A percentile compares a stretch with the other conserved stretches of the same genome.
Conservation (phyloP, 176 grass and related monocot genomes). For the Triticum urartu region DNA sequence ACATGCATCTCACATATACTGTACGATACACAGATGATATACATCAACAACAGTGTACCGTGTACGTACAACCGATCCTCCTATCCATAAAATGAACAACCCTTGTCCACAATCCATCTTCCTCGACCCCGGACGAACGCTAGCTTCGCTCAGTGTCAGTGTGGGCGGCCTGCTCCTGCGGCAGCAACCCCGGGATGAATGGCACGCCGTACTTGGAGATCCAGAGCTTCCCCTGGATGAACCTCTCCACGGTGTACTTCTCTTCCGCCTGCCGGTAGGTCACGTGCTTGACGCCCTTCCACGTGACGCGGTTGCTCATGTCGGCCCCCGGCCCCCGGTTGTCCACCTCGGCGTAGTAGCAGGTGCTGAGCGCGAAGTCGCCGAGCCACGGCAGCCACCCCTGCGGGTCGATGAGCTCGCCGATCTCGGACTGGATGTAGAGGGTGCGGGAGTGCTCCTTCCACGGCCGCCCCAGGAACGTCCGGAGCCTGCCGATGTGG, state of each 20-base stretch:
- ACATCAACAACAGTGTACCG: background rate
- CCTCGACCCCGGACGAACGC: background rate
- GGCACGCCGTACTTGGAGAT: constrained; percentile 58
- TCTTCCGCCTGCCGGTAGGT: constrained; percentile 35
- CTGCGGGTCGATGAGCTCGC: constrained; percentile 49
- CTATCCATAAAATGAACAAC: background rate
- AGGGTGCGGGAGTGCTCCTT: constrained; percentile 79
- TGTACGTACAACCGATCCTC: background rate
- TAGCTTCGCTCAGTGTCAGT: constrained; percentile 35
- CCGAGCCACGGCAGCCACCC: constrained; percentile 71
- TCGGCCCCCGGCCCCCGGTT: constrained; percentile 52
- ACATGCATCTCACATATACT: background rate
- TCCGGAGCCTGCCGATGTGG: background rate
- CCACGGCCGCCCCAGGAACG: constrained; percentile 71
- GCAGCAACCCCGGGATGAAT: constrained; percentile 48
- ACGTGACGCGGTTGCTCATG: constrained; percentile 47
- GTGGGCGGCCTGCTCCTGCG: constrained; percentile 11
- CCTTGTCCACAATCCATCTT: background rate
- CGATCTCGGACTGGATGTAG: constrained; percentile 68
- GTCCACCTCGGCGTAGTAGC: constrained; percentile 80
- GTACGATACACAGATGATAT: background rate
- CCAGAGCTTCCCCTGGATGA: constrained; percentile 72
- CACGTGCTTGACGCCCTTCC: constrained; percentile 56
- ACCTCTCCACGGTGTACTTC: constrained; percentile 58
- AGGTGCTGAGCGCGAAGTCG: constrained; percentile 63